phyloP scores from a whole-genome alignment of 2,329 filamentous ascomycete species.

The Pestalotiopsis sp. region DNA sequence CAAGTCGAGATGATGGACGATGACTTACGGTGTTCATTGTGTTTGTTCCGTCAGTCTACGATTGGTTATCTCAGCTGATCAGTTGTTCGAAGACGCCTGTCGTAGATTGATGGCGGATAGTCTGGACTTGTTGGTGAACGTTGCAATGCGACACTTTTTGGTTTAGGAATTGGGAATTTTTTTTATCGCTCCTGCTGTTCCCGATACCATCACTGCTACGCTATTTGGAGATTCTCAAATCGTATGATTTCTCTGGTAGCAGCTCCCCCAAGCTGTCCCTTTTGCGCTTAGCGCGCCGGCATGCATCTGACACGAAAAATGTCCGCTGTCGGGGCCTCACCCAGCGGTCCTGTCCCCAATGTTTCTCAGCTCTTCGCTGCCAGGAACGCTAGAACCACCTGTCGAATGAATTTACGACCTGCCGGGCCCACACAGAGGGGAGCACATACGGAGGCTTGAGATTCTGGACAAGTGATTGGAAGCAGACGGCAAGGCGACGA shows the following conservation, averaged over 20 bases:
- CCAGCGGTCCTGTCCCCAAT: neutral
- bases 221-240: conserved; percentile 7
- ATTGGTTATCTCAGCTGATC: neutral
- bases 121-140: neutral
- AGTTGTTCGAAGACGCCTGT: neutral
- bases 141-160: conserved; percentile 1
- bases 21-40: conserved; percentile 21
- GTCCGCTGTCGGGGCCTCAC: neutral
- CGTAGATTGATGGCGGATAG: neutral
- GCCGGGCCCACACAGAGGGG: neutral
- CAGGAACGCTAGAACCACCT: neutral
- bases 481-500: neutral
- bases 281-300: conserved; percentile 1
- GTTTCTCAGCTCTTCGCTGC: neutral
- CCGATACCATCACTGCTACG: conserved; percentile 1
- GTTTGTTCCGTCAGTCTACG: neutral
- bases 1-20: neutral
- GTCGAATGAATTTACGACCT: neutral
- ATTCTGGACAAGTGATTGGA: neutral
- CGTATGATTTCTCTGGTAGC: conserved; percentile 8
- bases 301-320: neutral
- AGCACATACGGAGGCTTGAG: neutral
- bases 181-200: neutral
- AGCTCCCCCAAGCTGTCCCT: neutral
- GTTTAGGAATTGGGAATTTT: neutral